Percentiles rank a stretch among this genome's conserved stretches.
phyloP scores from a whole-genome alignment of 371 early-diverging fungal species.

The Nosema muscidifuracis region DNA sequence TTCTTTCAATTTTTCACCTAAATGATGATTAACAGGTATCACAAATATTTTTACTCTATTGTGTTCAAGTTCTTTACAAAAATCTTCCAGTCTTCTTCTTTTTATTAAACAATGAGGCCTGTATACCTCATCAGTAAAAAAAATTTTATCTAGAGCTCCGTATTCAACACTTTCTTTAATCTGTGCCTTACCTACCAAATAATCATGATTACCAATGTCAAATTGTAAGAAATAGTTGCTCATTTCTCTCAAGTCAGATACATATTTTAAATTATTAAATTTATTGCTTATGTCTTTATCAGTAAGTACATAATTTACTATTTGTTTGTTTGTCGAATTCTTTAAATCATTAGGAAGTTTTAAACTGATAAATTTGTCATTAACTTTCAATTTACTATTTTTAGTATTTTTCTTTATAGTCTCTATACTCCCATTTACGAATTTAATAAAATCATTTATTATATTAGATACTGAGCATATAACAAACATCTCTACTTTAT shows the following conservation, averaged over 20 bases:
- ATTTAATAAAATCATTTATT: conserved; percentile 30
- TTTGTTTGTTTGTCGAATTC: conserved; percentile 40
- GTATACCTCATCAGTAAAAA: conserved; percentile 54
- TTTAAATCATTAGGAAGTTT: conserved; percentile 49
- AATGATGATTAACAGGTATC: conserved; percentile 53
- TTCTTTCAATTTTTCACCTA: conserved; percentile 54
- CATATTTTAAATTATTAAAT: conserved; percentile 47
- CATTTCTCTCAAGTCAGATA: conserved; percentile 53
- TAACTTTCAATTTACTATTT: background rate
- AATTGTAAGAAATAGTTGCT: conserved; percentile 45
- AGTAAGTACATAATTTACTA: conserved; percentile 41
- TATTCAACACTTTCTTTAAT: conserved; percentile 56
- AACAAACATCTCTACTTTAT: conserved; percentile 35
- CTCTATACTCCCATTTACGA: background rate
- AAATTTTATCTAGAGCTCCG: conserved; percentile 54
- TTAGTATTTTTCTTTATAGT: background rate
- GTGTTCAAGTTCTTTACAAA: conserved; percentile 37
- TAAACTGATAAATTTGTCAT: conserved; percentile 30
- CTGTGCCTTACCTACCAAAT: conserved; percentile 53
- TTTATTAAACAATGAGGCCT: conserved; percentile 47
- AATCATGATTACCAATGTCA: conserved; percentile 12
- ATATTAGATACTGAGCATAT: conserved; percentile 31
- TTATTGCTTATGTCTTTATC: conserved; percentile 31
- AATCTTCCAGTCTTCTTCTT: conserved; percentile 43
- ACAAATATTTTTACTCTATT: conserved; percentile 51